These are phyloP conservation scores for Coprinopsis marcescibilis DNA, from an alignment of 768 basidiomycete species.

Conservation along the genomic window DNA sequence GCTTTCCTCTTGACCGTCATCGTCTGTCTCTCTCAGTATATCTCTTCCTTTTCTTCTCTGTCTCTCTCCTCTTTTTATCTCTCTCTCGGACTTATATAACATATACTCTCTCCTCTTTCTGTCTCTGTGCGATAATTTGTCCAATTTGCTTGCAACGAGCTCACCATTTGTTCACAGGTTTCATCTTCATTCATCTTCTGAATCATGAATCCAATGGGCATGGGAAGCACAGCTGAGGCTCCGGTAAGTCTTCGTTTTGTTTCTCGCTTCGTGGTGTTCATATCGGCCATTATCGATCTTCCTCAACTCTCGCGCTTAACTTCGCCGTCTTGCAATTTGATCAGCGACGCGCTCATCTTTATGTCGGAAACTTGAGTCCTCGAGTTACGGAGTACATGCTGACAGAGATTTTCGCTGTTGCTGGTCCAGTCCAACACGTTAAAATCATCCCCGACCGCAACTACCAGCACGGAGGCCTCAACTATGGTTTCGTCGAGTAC, in stretches of 20 bases:
- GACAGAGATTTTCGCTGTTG: constrained; percentile 94
- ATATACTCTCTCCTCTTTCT: constrained; percentile 43
- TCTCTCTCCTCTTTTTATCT: constrained; percentile 44
- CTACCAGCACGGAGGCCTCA: constrained; percentile 98
- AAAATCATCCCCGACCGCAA: constrained; percentile 99
- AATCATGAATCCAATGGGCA: constrained; percentile 77
- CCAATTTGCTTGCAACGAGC: constrained; percentile 8
- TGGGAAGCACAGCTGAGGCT: constrained; percentile 67
- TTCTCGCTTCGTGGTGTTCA: constrained; percentile 26
- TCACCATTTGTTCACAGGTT: constrained; percentile 31
- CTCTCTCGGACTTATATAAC: constrained; percentile 55
- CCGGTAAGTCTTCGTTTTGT: constrained; percentile 49
- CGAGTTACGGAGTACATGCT: constrained; percentile 99
- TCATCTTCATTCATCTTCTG: constrained; percentile 48
- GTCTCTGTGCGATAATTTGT: constrained; percentile 43
- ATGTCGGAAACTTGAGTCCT: constrained; percentile 96
- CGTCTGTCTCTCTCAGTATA: constrained; percentile 40
- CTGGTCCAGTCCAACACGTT: constrained; percentile 95
- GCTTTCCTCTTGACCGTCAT: constrained; percentile 43
- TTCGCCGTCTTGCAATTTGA: constrained; percentile 7
- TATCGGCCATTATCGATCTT: constrained; percentile 16
- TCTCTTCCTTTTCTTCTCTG: constrained; percentile 41
- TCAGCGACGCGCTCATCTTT: constrained; percentile 92
- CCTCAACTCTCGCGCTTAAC: constrained; percentile 16
- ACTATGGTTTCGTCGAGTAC: constrained; percentile 99